Percentiles rank a stretch among this genome's conserved stretches.
Evolutionary conservation across 257 asterid genomes (phyloP).

Genomic region (Pogostemon cablin): DNA sequence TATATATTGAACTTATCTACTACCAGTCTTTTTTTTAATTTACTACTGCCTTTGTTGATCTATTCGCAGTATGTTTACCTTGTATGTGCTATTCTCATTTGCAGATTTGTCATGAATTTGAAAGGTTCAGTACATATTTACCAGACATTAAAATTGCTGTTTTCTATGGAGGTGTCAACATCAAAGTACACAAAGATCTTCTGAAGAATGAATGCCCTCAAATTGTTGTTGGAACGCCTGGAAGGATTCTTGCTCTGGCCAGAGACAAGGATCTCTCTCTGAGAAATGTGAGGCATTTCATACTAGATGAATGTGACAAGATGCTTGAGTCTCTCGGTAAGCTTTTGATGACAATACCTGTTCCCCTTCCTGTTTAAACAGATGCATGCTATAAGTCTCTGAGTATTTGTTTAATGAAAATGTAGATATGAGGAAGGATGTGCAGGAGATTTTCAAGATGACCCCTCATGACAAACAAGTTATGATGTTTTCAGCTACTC

Average conservation of each 20-base stretch:
- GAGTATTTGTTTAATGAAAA: constrained; percentile 3
- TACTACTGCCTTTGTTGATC: background rate
- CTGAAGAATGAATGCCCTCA: constrained; percentile 69
- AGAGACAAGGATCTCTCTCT: constrained; percentile 57
- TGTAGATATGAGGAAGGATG: constrained; percentile 92
- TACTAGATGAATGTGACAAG: constrained; percentile 68
- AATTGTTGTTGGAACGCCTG: constrained; percentile 68
- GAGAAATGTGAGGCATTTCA: constrained; percentile 65
- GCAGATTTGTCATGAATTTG: constrained; percentile 64
- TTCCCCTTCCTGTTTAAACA: background rate
- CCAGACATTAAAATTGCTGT: constrained; percentile 60
- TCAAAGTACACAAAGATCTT: constrained; percentile 56
- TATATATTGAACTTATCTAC: background rate
- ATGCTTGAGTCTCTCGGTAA: constrained; percentile 71
- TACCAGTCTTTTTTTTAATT: background rate
- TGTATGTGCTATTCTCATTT: constrained; percentile 3
- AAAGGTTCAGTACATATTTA: constrained; percentile 57
- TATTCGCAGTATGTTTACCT: constrained; percentile 5
- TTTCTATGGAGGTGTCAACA: constrained; percentile 58
- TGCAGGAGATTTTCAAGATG: constrained; percentile 91
- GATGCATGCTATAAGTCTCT: background rate
- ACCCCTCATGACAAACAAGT: constrained; percentile 97
- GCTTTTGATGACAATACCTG: constrained; percentile 17
- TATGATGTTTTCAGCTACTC: constrained; percentile 97
- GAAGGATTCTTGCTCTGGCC: constrained; percentile 60